Evolutionary conservation across 129 eudicot genomes (phyloP).

Genomic region (Arctium minus): DNA sequence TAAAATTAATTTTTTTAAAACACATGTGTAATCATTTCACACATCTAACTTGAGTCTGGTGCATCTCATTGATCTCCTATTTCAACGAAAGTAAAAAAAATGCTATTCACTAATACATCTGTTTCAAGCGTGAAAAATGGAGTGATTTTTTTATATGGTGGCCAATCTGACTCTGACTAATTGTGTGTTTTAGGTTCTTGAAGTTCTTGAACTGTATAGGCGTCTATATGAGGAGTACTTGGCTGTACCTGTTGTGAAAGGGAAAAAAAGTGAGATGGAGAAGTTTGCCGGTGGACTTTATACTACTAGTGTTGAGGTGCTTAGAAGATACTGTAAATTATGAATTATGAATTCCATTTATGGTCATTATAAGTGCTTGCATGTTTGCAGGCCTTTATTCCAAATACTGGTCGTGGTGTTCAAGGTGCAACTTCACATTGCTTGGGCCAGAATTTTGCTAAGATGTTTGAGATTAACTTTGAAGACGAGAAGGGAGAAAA

Average conservation of each 20-base stretch:
- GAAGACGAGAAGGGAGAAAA: conserved; percentile 87
- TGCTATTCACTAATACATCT: neutral
- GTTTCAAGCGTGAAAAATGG: neutral
- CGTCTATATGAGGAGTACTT: conserved; percentile 72
- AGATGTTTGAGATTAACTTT: conserved; percentile 85
- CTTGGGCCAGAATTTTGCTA: conserved; percentile 92
- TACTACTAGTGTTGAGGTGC: conserved; percentile 79
- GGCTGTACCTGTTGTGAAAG: conserved; percentile 81
- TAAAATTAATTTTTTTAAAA: neutral
- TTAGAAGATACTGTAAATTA: neutral
- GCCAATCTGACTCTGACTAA: neutral
- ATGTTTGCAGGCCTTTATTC: conserved; percentile 71
- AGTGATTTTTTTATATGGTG: neutral
- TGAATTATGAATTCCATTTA: neutral
- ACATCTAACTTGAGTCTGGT: too few species aligned
- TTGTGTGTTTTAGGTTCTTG: conserved; percentile 46
- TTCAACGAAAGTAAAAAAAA: too few species aligned
- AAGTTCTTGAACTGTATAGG: conserved; percentile 67
- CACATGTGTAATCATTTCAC: neutral
- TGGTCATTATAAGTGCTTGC: neutral
- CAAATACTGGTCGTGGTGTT: conserved; percentile 89
- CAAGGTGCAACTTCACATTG: conserved; percentile 99
- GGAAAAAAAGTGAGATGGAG: conserved; percentile 75
- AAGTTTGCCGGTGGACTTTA: conserved; percentile 90
- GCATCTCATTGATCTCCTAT: too few species aligned